Evolutionary conservation across 371 early-diverging fungal genomes (phyloP), one percentile per base, ranked within the genome.

Genomic region (Batrachochytrium dendrobatidis): DNA sequence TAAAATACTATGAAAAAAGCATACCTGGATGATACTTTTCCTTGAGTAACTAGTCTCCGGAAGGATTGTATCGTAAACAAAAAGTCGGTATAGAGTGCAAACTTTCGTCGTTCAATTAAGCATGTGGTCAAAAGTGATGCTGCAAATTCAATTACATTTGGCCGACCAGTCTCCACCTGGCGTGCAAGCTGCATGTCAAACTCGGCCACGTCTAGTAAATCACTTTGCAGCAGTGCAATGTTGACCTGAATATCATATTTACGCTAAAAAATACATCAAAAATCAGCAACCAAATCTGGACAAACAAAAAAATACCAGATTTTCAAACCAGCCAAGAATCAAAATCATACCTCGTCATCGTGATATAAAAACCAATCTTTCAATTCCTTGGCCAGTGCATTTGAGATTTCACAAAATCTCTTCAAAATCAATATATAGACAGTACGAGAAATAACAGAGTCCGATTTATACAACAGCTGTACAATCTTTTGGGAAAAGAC

Each of bases 321-420:
- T 28, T 18, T 59, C 20, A 24, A 5, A 34, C 32, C 35, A 39
- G 24, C 7, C 5, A 45, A 20, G 5, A 2, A 10, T 10, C 18
- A 57, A 35, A 6, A 31, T 0, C 25, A 15, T 44, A 75, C 76
- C 63, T 94, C 95, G 63, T 96, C 95, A 43, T 93, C 92, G 1
- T 90, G 83, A 71, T 89, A 94, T n/a, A 92, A 80, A 17, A 98
- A 70, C 97, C 96, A 97, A 25, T 83, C 77, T 1, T 80, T 85
- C 34, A 97, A 88, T 69, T 95, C 91, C 45, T 85, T 83, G 25
- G 81, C 83, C 0, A 90, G 87, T 29, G 82, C 80, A 55, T 79
- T 79, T 0, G 92, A 90, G 28, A 83, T 65, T 53, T 90, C 88
- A 62, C 90, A 91, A 17, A 95, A 69, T 4, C 83, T 74, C 56